These are phyloP conservation scores for Trametes sanguinea DNA, from an alignment of 768 basidiomycete genomes.

Conservation along the genomic window DNA sequence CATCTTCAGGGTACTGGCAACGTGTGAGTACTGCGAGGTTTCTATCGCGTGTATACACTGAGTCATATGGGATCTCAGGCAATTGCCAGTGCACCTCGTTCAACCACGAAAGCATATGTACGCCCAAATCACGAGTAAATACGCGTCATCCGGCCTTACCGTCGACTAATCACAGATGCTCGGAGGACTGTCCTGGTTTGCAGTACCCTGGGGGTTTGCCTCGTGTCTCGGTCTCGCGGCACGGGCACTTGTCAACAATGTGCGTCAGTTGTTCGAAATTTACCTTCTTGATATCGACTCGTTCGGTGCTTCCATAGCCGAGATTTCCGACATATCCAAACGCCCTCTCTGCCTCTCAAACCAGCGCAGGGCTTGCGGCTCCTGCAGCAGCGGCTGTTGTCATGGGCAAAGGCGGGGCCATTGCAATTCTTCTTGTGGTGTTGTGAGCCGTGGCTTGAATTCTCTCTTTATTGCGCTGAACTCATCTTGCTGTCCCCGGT, in stretches of 20 bases:
- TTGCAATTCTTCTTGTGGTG: conserved; percentile 38
- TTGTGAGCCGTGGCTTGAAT: conserved; percentile 23
- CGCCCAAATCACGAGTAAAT: conserved; percentile 12
- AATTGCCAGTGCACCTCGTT: conserved; percentile 51
- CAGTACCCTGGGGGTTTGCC: conserved; percentile 46
- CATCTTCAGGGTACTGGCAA: conserved; percentile 51
- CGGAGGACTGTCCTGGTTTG: conserved; percentile 58
- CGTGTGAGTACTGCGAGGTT: conserved; percentile 35
- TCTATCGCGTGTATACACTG: background rate
- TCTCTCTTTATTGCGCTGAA: background rate
- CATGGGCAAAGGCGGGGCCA: conserved; percentile 39
- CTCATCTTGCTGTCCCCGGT: conserved; percentile 34
- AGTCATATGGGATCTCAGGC: conserved; percentile 35
- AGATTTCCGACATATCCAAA: conserved; percentile 52
- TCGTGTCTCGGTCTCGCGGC: conserved; percentile 43
- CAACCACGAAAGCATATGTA: conserved; percentile 54
- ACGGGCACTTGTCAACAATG: conserved; percentile 33
- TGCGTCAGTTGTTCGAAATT: conserved; percentile 26
- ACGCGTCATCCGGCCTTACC: too few species aligned
- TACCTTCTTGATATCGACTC: too few species aligned
- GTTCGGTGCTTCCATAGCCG: conserved; percentile 34
- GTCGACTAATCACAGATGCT: conserved; percentile 41
- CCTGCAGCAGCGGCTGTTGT: conserved; percentile 39
- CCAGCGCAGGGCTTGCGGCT: conserved; percentile 41
- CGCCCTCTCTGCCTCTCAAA: conserved; percentile 37